Conservation (phyloP, 331 rosid genomes). For the Quercus tomentella region DNA sequence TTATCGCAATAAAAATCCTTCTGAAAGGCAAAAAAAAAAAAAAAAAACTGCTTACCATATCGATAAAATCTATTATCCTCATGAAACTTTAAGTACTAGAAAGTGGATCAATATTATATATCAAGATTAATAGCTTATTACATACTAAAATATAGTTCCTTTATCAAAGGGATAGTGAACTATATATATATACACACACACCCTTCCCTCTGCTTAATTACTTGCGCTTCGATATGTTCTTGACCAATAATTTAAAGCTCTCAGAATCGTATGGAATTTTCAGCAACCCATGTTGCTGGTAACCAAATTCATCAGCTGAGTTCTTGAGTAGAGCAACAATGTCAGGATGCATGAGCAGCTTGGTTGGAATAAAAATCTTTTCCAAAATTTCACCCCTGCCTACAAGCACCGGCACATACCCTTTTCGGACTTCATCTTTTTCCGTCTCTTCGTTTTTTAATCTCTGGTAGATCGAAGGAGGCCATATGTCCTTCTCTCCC, state of each 20-base stretch:
- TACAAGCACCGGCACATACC: slow-evolving; percentile 40
- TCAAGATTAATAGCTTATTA: no score
- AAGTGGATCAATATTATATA: no score
- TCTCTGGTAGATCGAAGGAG: neutral
- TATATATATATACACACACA: no score
- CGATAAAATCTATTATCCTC: no score
- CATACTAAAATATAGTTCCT: no score
- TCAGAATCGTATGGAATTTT: slow-evolving; percentile 19
- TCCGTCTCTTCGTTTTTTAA: neutral
- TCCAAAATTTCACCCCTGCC: slow-evolving; percentile 21
- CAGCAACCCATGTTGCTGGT: slow-evolving; percentile 35
- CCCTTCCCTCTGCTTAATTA: no score
- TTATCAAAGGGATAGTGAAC: no score
- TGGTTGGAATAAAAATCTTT: slow-evolving; percentile 35
- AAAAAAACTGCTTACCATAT: no score
- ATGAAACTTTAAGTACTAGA: no score
- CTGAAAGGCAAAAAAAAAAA: no score
- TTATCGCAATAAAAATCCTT: no score
- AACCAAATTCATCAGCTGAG: slow-evolving; percentile 30
- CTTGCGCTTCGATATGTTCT: slow-evolving; percentile 4
- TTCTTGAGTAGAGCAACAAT: slow-evolving; percentile 30
- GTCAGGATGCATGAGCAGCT: slow-evolving; percentile 28
- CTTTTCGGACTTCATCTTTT: slow-evolving; percentile 21
- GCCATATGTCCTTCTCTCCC: neutral
- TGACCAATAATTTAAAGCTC: slow-evolving; percentile 26